Conservation (phyloP, 2,329 filamentous ascomycete genomes). For the Lojkania enalia region DNA sequence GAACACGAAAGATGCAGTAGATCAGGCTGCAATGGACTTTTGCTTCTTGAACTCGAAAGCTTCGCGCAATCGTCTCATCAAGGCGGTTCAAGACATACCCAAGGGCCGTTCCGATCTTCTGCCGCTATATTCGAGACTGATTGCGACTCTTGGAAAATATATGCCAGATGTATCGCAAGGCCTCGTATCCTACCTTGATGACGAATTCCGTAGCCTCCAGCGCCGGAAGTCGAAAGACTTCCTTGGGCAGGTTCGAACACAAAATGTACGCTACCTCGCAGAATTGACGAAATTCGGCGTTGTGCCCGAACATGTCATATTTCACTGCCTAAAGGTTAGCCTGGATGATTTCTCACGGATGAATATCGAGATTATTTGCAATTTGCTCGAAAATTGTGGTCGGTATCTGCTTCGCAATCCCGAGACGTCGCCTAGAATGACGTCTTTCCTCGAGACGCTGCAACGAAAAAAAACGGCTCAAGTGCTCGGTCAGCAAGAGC, state of each 20-base stretch:
- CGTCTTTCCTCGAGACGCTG: slow-evolving; percentile 88
- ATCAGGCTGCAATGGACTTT: slow-evolving; percentile 92
- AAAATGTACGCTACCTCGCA: slow-evolving; percentile 96
- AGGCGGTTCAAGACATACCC: slow-evolving; percentile 89
- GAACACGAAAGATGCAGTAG: slow-evolving; percentile 86
- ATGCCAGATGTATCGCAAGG: slow-evolving; percentile 93
- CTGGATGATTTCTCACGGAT: slow-evolving; percentile 97
- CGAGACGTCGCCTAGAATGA: slow-evolving; percentile 91
- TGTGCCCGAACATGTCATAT: slow-evolving; percentile 97
- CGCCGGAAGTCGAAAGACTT: slow-evolving; percentile 98
- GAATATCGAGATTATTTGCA: slow-evolving; percentile 99
- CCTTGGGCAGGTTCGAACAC: slow-evolving; percentile 86
- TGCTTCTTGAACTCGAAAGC: slow-evolving; percentile 99
- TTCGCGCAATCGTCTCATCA: slow-evolving; percentile 89
- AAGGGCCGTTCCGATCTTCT: slow-evolving; percentile 91
- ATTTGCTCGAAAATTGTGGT: slow-evolving; percentile 93
- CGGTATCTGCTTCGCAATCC: slow-evolving; percentile 90
- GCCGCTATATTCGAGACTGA: slow-evolving; percentile 86
- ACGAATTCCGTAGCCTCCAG: slow-evolving; percentile 95
- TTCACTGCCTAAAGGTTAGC: slow-evolving; percentile 97
- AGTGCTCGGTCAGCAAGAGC: slow-evolving; percentile 91
- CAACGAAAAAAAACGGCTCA: slow-evolving; percentile 95
- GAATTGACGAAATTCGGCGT: slow-evolving; percentile 98
- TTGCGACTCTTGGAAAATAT: slow-evolving; percentile 90
- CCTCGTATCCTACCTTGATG: slow-evolving; percentile 87